Conservation (phyloP, 176 grass and related monocot genomes). For the Aegilops bicornis region DNA sequence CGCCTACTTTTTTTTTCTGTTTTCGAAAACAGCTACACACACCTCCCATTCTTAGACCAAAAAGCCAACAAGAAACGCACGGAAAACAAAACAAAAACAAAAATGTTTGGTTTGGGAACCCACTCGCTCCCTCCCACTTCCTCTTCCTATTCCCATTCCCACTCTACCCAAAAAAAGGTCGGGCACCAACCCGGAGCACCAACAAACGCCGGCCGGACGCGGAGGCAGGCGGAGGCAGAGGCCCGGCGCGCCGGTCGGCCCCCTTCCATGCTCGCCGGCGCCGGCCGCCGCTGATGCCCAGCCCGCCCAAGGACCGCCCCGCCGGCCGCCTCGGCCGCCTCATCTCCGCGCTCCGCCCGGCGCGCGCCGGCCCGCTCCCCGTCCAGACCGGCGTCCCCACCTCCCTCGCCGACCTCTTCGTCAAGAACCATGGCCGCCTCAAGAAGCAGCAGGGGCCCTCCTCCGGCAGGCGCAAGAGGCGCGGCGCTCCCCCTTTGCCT, state of each 20-base stretch:
- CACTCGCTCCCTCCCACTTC: not conserved
- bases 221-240: too few species aligned
- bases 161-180: not conserved
- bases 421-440: constrained; percentile 87
- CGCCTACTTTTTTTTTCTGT: too few species aligned
- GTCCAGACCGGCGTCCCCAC: constrained; percentile 94
- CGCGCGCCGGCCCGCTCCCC: constrained; percentile 49
- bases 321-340: constrained; percentile 51
- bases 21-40: not conserved
- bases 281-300: constrained; percentile 52
- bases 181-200: constrained; percentile 10
- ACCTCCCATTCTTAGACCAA: not conserved
- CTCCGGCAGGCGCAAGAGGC: constrained; percentile 40
- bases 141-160: not conserved
- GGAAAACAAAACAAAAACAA: too few species aligned
- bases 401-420: constrained; percentile 82
- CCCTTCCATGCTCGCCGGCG: constrained; percentile 45
- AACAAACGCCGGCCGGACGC: constrained; percentile 19
- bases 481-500: not conserved
- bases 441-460: constrained; percentile 44
- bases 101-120: not conserved
- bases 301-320: constrained; percentile 52
- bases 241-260: constrained; percentile 29
- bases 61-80: not conserved
- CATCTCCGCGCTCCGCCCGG: constrained; percentile 55